Evolutionary conservation across 768 basidiomycete species (phyloP), one percentile per base, ranked within the genome.

Genomic region (Mycena sanguinolenta): DNA sequence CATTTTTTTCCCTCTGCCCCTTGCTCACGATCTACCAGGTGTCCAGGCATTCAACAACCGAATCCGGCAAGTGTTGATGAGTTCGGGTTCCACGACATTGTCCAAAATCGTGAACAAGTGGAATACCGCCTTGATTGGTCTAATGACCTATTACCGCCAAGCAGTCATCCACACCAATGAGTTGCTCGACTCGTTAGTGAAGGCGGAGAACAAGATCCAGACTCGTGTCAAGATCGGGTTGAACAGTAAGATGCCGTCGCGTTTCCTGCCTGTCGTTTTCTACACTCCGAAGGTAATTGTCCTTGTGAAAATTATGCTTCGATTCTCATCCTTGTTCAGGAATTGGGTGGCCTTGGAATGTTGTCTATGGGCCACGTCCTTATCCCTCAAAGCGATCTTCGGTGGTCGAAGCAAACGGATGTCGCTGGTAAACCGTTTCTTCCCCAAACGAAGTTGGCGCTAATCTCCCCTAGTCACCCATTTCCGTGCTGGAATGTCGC

Each of bases 131-230:
- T 87, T 98, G 63, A 98, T 97, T 74, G 96, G 96, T 70, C 84
- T 98, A 42, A 97, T 98, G 95, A 98, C 97, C 0, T 98, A 98
- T 82, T 97, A 97, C 80, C 94, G 97, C 69, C 96, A 98, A 77
- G 97, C 97, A 32, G 96, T 98, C 74, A 96, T 98, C 63, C 96
- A 98, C 80, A 98, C 97, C 52, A 96, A 96, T 76, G 97, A 99
- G 81, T 86, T 99, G 23, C 89, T 99, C 58, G 98, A 99, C 78
- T 89, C 96, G 0, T 87, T 99, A 46, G 98, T 99, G 77, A 99
- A 99, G 82, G 96, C 97, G 2, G 97, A 99, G 84, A 98, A 98
- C 89, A 99, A 99, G 87, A 97, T 99, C 54, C 98, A 99, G 82
- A 98, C 97, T 4, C 95, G 98, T 83, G 97, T 99, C 77, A 99